Evolutionary conservation across 2,329 filamentous ascomycete genomes (phyloP).

Genomic region (Gaeumannomyces tritici): DNA sequence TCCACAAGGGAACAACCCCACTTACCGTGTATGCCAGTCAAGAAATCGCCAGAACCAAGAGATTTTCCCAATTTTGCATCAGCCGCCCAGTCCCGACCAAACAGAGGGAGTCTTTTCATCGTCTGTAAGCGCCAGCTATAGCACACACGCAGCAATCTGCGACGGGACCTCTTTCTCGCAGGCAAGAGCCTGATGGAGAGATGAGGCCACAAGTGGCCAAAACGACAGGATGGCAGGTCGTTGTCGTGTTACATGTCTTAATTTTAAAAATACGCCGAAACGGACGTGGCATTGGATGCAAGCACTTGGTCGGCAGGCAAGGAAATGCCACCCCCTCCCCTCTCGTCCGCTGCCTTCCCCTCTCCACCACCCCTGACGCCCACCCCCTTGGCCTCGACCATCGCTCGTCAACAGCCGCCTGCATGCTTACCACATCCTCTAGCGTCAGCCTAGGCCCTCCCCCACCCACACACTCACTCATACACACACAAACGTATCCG

Average conservation of each 20-base stretch:
- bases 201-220: neutral
- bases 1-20: neutral
- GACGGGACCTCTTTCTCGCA: neutral
- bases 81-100: too few species aligned
- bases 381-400: neutral
- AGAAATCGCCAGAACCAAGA: neutral
- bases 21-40: too few species aligned
- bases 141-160: neutral
- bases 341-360: too few species aligned
- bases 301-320: too few species aligned
- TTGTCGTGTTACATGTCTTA: neutral
- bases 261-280: neutral
- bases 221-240: neutral
- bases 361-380: neutral
- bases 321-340: too few species aligned
- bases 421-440: neutral
- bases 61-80: neutral
- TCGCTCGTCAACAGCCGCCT: neutral
- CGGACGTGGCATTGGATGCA: neutral
- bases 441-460: too few species aligned
- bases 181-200: neutral
- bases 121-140: too few species aligned
- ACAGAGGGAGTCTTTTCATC: too few species aligned
- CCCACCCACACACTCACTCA: neutral
- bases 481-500: too few species aligned